Evolutionary conservation across 2,329 filamentous ascomycete genomes (phyloP), one percentile per base, ranked within the genome.

Genomic region (Endoconidiophora laricicola): DNA sequence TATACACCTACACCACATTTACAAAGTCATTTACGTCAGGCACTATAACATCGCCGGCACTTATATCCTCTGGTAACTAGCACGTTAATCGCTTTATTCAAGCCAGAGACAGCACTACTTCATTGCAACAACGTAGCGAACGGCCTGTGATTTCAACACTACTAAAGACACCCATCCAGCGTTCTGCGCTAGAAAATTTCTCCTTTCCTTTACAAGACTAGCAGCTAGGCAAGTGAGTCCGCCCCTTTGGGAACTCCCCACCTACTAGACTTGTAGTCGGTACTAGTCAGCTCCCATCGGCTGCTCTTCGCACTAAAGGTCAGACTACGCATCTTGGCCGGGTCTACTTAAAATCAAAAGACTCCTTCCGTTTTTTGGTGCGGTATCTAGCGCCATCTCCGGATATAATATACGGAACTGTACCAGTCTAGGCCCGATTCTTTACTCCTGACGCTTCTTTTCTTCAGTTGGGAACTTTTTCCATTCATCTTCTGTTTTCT

Each of bases 151-250:
- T 10, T 33, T 33, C 29, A 10, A 46, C 44, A 22, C 33, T 46
- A 23, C 20, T 46, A 46, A 20, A 33, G 38, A 16, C 44, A 46
- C n/a, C n/a, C 29, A 12, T 37, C 39, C 33, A 9, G 33, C 20
- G 38, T 33, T 46, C 7, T 10, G 38, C 29, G 38, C 44, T 46
- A 39, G 29, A 38, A 45, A 46, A 26, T 7, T 36, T 20, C 23
- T 24, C 44, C 38, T 46, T 46, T 38, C 44, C 33, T 38, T 46
- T 26, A 37, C 20, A 38, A 37, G 44, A 39, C 23, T 46, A 46
- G 44, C 22, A n/a, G 20, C 33, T 46, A 37, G 44, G 33, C 44
- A 46, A 38, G 29, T 9, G 29, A 33, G 29, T 12, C 29, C 29
- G 29, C 12, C 12, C 29, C 12, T 33, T 10, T 33, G 29, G 29